These are phyloP conservation scores for Mycena galopus DNA, from an alignment of 768 basidiomycete species.

Conservation along the genomic window DNA sequence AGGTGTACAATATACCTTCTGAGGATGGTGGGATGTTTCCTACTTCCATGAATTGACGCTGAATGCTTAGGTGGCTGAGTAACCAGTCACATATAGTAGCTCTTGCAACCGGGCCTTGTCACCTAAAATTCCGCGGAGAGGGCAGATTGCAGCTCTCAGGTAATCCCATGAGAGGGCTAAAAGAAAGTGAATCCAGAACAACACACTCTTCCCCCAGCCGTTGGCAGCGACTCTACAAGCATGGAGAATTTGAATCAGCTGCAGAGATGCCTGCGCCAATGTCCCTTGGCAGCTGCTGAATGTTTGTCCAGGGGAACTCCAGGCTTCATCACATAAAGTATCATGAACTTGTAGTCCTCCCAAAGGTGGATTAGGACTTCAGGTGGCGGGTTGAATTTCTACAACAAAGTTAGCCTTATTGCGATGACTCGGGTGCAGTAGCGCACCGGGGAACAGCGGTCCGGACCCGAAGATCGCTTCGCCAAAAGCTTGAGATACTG, in stretches of 20 bases:
- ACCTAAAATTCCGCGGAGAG: background rate
- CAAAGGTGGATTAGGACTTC: background rate
- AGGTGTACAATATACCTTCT: too few relatives aligned
- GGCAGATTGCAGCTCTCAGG: background rate
- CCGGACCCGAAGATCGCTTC: too few relatives aligned
- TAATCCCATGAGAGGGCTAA: slow-evolving; percentile 1
- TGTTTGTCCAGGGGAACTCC: background rate
- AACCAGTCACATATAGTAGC: too few relatives aligned
- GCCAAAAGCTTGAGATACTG: too few relatives aligned
- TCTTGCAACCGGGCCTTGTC: background rate
- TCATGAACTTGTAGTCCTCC: slow-evolving; percentile 10
- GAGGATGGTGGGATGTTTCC: too few relatives aligned
- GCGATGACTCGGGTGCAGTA: too few relatives aligned
- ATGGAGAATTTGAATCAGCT: background rate
- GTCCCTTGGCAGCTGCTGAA: background rate
- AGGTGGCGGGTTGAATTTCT: background rate
- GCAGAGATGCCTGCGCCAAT: background rate
- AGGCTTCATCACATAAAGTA: background rate
- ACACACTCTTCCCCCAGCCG: too few relatives aligned
- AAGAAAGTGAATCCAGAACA: background rate
- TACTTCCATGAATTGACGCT: too few relatives aligned
- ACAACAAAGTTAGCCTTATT: background rate
- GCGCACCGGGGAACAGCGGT: too few relatives aligned
- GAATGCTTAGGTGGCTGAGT: too few relatives aligned
- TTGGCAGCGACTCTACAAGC: background rate